A percentile compares a stretch with the other conserved stretches of the same genome.
phyloP scores from a whole-genome alignment of 208 protist species.

The Endotrypanum monterogeii region DNA sequence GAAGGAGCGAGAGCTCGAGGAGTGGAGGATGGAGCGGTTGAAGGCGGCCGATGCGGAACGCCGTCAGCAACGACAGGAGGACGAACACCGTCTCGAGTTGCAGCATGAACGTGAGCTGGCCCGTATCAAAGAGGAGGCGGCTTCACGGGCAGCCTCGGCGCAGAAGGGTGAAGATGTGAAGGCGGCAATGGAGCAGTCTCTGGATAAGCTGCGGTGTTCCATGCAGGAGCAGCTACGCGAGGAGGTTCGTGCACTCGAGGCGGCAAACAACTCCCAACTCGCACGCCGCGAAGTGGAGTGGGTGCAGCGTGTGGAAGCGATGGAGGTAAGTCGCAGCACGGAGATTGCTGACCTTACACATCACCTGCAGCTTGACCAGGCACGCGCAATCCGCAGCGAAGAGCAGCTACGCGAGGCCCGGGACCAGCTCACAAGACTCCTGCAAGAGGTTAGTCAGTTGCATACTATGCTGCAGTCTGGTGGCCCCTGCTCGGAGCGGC shows the following conservation, averaged over 20 bases:
- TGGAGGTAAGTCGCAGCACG: slow-evolving; percentile 46
- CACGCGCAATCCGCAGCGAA: slow-evolving; percentile 47
- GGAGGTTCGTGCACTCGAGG: slow-evolving; percentile 41
- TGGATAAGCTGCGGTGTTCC: slow-evolving; percentile 36
- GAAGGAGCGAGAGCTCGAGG: slow-evolving; percentile 80
- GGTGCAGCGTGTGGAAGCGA: slow-evolving; percentile 34
- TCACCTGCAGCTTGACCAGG: slow-evolving; percentile 56
- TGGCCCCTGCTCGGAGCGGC: slow-evolving; percentile 20
- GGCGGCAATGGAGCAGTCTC: slow-evolving; percentile 37
- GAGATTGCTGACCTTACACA: slow-evolving; percentile 58
- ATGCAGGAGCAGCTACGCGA: slow-evolving; percentile 41
- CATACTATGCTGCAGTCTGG: slow-evolving; percentile 29
- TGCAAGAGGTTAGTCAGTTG: slow-evolving; percentile 58
- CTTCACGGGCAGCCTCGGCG: slow-evolving; percentile 30
- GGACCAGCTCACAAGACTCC: slow-evolving; percentile 45
- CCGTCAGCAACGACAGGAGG: slow-evolving; percentile 52
- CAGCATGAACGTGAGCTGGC: slow-evolving; percentile 74
- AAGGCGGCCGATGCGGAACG: slow-evolving; percentile 55
- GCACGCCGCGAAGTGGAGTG: slow-evolving; percentile 48
- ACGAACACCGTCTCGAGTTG: slow-evolving; percentile 71
- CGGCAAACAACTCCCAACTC: slow-evolving; percentile 33
- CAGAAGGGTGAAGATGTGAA: slow-evolving; percentile 39
- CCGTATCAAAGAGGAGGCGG: slow-evolving; percentile 64
- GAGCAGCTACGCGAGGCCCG: slow-evolving; percentile 68
- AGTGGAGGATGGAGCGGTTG: slow-evolving; percentile 75